phyloP scores from a whole-genome alignment of 73 alveolate species.

The Paramecium primaurelia region DNA sequence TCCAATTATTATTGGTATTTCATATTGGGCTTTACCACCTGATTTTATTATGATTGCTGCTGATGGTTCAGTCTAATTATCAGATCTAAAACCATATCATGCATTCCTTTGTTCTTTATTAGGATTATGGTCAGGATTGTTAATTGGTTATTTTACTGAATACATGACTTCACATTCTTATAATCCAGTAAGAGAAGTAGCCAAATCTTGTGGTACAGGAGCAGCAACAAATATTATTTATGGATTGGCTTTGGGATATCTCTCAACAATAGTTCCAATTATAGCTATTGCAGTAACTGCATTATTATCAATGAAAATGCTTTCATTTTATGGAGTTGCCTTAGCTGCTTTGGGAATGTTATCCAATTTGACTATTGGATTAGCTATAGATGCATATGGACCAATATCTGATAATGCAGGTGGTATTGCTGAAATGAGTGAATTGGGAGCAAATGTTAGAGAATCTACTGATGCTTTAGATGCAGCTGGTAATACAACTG shows the following conservation, averaged over 20 bases:
- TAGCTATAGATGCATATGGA: conserved; percentile 92
- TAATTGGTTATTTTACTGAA: conserved; percentile 85
- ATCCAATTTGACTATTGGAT: conserved; percentile 83
- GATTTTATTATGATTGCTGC: conserved; percentile 50
- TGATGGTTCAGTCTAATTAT: conserved; percentile 59
- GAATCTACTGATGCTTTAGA: conserved; percentile 92
- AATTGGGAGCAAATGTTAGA: conserved; percentile 83
- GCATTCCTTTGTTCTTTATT: conserved; percentile 68
- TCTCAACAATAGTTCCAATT: conserved; percentile 82
- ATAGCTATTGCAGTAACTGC: conserved; percentile 79
- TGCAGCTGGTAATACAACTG: conserved; percentile 96
- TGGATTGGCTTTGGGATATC: conserved; percentile 93
- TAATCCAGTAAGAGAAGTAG: conserved; percentile 88
- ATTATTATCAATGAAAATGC: conserved; percentile 69
- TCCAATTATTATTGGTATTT: conserved; percentile 54
- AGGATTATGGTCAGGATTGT: conserved; percentile 89
- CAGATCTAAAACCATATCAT: conserved; percentile 8
- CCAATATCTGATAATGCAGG: conserved; percentile 98
- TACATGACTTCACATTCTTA: conserved; percentile 91
- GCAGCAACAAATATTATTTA: conserved; percentile 94
- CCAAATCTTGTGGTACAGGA: conserved; percentile 90
- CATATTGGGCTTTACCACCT: conserved; percentile 66
- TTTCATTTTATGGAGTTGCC: conserved; percentile 90
- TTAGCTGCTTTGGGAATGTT: conserved; percentile 97
- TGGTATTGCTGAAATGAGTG: conserved; percentile 97